phyloP scores from a whole-genome alignment of 2,329 filamentous ascomycete genomes.

The Botrytis medusae region DNA sequence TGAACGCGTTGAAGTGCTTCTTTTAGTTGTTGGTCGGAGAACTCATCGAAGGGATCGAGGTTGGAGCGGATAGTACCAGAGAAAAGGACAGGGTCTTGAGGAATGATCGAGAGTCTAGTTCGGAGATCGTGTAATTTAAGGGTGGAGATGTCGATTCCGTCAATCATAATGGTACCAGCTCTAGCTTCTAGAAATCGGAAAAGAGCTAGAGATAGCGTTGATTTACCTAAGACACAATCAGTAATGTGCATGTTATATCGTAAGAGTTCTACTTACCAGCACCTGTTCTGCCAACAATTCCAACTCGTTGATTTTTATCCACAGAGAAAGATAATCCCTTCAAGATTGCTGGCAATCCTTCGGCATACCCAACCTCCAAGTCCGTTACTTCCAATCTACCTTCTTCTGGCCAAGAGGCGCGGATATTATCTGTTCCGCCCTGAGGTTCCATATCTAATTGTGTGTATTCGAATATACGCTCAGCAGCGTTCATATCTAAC shows the following conservation, averaged over 20 bases:
- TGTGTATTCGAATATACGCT: conserved; percentile 72
- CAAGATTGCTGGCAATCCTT: conserved; percentile 67
- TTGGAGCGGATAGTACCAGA: conserved; percentile 83
- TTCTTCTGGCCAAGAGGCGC: conserved; percentile 71
- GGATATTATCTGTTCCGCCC: conserved; percentile 53
- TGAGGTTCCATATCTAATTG: conserved; percentile 65
- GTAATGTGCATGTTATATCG: conserved; percentile 22
- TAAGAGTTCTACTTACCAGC: conserved; percentile 31
- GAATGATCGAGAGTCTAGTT: conserved; percentile 38
- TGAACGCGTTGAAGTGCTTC: conserved; percentile 83
- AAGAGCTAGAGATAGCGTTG: conserved; percentile 32
- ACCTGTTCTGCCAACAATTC: conserved; percentile 36
- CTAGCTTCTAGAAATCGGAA: conserved; percentile 32
- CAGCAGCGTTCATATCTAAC: conserved; percentile 73
- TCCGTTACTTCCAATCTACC: conserved; percentile 71
- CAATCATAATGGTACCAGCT: conserved; percentile 44
- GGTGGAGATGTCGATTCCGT: conserved; percentile 37
- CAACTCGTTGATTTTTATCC: conserved; percentile 55
- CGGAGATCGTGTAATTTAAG: conserved; percentile 38
- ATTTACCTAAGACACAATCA: conserved; percentile 31
- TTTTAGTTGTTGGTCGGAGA: conserved; percentile 84
- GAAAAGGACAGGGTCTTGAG: conserved; percentile 75
- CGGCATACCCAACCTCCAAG: conserved; percentile 69
- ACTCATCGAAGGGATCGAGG: conserved; percentile 82
- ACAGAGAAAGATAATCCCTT: conserved; percentile 66